Evolutionary conservation across 305 asterid genomes (phyloP), one percentile per base, ranked within the genome.

Genomic region (Galium porrigens): DNA sequence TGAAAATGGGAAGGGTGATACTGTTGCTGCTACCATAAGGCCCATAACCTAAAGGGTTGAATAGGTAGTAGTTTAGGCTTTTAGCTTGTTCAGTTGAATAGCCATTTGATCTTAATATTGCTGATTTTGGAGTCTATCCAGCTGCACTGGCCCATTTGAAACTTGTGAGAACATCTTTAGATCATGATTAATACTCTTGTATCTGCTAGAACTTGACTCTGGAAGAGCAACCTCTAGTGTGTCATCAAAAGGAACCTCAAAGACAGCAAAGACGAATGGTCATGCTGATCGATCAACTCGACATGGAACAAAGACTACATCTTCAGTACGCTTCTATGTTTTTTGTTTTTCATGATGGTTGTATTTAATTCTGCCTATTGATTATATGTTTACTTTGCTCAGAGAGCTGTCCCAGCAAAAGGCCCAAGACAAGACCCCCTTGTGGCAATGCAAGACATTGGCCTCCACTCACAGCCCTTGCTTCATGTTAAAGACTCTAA

Each of bases 401-500:
- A 91, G 98, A 85, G 89, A 84, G 75, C 82, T 77, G 67, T 75
- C 68, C 83, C 88, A 54, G 64, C 85, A 63, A 94, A 85, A 83
- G 94, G 90, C 70, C 74, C 92, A 34, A 84, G 90, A 76, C 97
- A 86, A 70, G 99, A 90, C 61, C 73, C 90, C 12, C 73, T 85
- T 58, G 63, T 81, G 84, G 85, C 95, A 58, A 82, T 90, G 75
- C 99, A 87, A 76, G 99, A 94, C 72, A 81, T 87, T 70, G 83
- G 77, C 77, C 65, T 81, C 65, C 96, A 86, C 80, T 88, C 96
- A 41, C 97, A 90, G 65, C 82, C 95, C 66, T 77, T 94, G 80
- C 80, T 94, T 63, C 85, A 69, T 77, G 78, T 86, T 65, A 94
- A 81, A 81, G 99, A 94, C 71, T 94, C 99, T 39, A 86, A 87